phyloP scores from a whole-genome alignment of 495 filamentous ascomycete genomes.

The Talaromyces adpressus region DNA sequence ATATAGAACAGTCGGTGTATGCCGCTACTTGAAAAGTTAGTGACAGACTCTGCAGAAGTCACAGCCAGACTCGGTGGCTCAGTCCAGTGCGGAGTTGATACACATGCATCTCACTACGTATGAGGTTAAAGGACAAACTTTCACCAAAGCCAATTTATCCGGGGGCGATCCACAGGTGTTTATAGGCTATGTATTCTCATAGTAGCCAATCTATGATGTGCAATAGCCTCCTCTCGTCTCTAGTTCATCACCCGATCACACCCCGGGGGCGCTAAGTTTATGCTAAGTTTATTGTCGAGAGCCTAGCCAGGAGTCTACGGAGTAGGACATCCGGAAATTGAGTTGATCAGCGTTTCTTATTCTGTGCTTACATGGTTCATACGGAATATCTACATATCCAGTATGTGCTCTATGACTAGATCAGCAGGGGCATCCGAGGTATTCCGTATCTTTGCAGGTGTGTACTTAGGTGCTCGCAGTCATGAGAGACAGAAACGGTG shows the following conservation, averaged over 20 bases:
- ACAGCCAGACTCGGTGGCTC: neutral
- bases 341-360: neutral
- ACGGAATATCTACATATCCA: neutral
- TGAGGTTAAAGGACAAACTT: neutral
- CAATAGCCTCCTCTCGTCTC: neutral
- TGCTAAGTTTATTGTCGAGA: neutral
- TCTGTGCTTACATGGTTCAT: neutral
- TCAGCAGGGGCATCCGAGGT: neutral
- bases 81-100: neutral
- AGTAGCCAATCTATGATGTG: neutral
- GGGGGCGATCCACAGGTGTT: neutral
- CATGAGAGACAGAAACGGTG: neutral
- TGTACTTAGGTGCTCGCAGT: neutral
- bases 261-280: neutral
- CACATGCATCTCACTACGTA: neutral
- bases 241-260: conserved; percentile 2
- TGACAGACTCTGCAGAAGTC: neutral
- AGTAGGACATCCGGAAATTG: neutral
- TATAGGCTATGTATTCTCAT: neutral
- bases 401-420: neutral
- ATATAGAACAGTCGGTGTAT: no score
- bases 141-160: neutral
- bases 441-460: neutral
- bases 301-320: neutral
- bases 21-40: neutral